Conservation (phyloP, 2,329 filamentous ascomycete species). For the Sclerotiophoma versabilis region DNA sequence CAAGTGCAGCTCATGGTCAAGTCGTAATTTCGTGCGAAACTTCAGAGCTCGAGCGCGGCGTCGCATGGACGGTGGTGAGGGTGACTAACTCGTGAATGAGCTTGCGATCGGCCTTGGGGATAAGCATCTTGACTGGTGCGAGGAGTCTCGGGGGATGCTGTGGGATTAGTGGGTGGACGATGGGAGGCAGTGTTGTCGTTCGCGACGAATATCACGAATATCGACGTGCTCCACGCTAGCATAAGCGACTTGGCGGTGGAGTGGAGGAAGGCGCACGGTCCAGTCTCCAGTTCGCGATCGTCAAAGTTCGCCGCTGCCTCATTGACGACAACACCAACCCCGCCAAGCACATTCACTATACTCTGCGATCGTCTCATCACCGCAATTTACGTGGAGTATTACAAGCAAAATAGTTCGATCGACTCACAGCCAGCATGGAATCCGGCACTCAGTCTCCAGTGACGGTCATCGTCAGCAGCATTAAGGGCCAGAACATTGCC, state of each 20-base stretch:
- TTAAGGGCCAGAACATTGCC: constrained; percentile 82
- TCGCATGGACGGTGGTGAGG: constrained; percentile 27
- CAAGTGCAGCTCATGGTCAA: constrained; percentile 37
- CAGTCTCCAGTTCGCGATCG: neutral
- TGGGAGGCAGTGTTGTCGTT: constrained; percentile 11
- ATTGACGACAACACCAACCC: constrained; percentile 3
- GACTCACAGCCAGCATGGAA: constrained; percentile 25
- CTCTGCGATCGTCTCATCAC: neutral
- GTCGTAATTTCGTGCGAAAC: constrained; percentile 39
- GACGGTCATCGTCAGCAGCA: constrained; percentile 78
- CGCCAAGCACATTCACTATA: neutral
- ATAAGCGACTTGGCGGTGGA: constrained; percentile 17
- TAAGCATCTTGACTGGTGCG: constrained; percentile 71
- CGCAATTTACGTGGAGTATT: too few relatives aligned
- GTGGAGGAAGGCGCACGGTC: constrained; percentile 15
- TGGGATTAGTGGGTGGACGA: constrained; percentile 19
- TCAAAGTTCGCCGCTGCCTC: constrained; percentile 12
- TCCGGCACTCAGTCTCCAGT: constrained; percentile 33
- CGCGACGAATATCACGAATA: constrained; percentile 27
- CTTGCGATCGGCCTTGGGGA: constrained; percentile 99
- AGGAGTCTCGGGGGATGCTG: constrained; percentile 35
- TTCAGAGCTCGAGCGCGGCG: constrained; percentile 35
- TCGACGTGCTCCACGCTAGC: constrained; percentile 22
- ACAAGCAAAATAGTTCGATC: too few relatives aligned
- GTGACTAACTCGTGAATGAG: constrained; percentile 99